Evolutionary conservation across 768 basidiomycete genomes (phyloP).

Genomic region (Naematelia encephala): DNA sequence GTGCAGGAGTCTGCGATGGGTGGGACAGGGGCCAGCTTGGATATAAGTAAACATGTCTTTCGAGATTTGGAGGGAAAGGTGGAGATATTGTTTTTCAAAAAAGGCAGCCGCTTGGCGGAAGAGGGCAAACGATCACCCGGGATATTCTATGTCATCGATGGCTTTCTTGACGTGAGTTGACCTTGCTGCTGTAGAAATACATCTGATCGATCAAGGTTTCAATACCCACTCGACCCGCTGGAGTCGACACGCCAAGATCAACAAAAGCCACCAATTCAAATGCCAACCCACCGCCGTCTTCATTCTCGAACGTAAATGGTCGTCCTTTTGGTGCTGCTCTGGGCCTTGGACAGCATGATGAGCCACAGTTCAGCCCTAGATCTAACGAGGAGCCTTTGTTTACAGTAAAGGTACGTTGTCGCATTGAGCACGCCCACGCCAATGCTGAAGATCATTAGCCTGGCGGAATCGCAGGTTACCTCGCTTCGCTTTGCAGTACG

Average conservation of each 20-base stretch:
- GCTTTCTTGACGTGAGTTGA: slow-evolving; percentile 75
- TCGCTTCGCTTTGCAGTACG: slow-evolving; percentile 84
- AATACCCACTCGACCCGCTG: slow-evolving; percentile 18
- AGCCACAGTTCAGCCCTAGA: slow-evolving; percentile 2
- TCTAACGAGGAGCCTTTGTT: slow-evolving; percentile 66
- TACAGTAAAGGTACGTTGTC: slow-evolving; percentile 64
- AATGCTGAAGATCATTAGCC: slow-evolving; percentile 55
- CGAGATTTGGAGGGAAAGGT: slow-evolving; percentile 92
- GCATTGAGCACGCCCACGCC: neutral
- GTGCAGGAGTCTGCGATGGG: slow-evolving; percentile 34
- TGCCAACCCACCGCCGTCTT: slow-evolving; percentile 14
- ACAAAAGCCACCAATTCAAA: neutral
- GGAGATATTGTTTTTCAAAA: slow-evolving; percentile 87
- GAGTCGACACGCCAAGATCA: slow-evolving; percentile 14
- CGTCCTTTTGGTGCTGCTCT: slow-evolving; percentile 39
- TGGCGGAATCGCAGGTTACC: slow-evolving; percentile 95
- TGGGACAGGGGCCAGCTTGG: slow-evolving; percentile 5
- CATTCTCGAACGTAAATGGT: slow-evolving; percentile 9
- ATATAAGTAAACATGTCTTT: slow-evolving; percentile 57
- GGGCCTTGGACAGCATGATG: slow-evolving; percentile 19
- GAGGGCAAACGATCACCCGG: slow-evolving; percentile 88
- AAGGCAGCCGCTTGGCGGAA: slow-evolving; percentile 77
- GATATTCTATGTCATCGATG: slow-evolving; percentile 93
- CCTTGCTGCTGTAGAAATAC: neutral
- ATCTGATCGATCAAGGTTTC: slow-evolving; percentile 11